Evolutionary conservation across 2,329 filamentous ascomycete species (phyloP), one percentile per base, ranked within the genome.

Genomic region (Pleomassaria siparia): DNA sequence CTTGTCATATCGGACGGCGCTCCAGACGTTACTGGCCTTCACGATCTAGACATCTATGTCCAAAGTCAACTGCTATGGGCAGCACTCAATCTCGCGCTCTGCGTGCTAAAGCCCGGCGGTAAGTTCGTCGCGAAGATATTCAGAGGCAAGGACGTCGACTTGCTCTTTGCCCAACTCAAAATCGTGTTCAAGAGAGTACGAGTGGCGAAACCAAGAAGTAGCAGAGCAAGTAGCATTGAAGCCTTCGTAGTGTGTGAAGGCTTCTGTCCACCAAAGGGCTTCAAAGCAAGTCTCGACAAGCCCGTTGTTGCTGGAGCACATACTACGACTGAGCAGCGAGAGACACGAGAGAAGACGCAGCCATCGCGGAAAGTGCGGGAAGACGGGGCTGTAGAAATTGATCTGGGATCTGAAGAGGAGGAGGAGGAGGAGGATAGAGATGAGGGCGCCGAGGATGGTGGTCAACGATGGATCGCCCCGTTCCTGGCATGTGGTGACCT

Each of bases 41-140:
- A 99, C 70, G 94, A 99, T 69, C 83, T 99, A 28, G 94, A 99
- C 72, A 97, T 97, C 59, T 99, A 99, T 72, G 89, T 99, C 15
- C 94, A 99, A 73, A 91, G 89, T 8, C 94, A 97, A 72, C 81
- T 99, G 8, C 85, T 99, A 41, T 96, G 95, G 71, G 90, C 92
- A 0, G 94, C 94, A 0, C 81, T 99, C 16, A 96, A 96, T 69
- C 83, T 99, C 2, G 91, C 94, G 0, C 83, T 96, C 11, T 95
- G 92, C 66, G 91, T 99, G 11, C 81, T 99, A 18, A 88, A 88
- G 50, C 91, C 91, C 0, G 94, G 94, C 35, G 94, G 94, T 53
- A 95, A 90, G 64, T 99, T 99, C 61, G 92, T 99, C 7, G 94
- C 94, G 50, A 99, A 99, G 77, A 96, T 99, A 51, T 99, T 99